A percentile compares a stretch with the other conserved stretches of the same genome.
phyloP scores from a whole-genome alignment of 176 grass and related monocot species.

The Musa beccarii region DNA sequence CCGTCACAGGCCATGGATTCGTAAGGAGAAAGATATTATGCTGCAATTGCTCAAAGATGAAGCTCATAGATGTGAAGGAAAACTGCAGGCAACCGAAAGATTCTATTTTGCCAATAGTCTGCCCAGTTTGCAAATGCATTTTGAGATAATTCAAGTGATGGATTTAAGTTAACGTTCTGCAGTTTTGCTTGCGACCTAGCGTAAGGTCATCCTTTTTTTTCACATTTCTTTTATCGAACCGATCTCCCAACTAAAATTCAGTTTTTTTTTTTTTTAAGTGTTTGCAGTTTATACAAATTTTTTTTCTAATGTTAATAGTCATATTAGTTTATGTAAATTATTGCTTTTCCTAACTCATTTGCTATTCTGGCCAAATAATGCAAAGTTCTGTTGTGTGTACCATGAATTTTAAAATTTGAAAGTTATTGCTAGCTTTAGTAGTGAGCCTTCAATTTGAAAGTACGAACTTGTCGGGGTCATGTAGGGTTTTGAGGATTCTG shows the following conservation, averaged over 20 bases:
- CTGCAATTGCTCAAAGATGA: constrained; percentile 34
- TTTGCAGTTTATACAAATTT: neutral
- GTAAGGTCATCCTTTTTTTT: neutral
- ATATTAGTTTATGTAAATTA: neutral
- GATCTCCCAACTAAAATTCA: neutral
- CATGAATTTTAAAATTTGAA: too few relatives aligned
- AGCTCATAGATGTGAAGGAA: constrained; percentile 24
- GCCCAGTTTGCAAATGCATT: constrained; percentile 49
- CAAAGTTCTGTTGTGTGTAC: neutral
- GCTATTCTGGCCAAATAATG: neutral
- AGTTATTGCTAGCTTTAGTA: too few relatives aligned
- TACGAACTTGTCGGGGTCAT: too few relatives aligned
- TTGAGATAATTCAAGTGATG: constrained; percentile 59
- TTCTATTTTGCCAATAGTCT: constrained; percentile 33
- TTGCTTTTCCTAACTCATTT: neutral
- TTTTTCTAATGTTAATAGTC: neutral
- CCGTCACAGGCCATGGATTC: constrained; percentile 38
- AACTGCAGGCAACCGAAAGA: constrained; percentile 34
- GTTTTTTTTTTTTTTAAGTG: neutral
- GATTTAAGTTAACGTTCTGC: constrained; percentile 26
- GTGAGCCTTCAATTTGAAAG: too few relatives aligned
- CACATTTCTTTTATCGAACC: neutral
- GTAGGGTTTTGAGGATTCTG: too few relatives aligned
- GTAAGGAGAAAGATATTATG: constrained; percentile 36
- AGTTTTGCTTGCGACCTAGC: neutral